Evolutionary conservation across 148 eudicot species (phyloP), one percentile per base, ranked within the genome.

Genomic region (Tetragonia tetragonoides): DNA sequence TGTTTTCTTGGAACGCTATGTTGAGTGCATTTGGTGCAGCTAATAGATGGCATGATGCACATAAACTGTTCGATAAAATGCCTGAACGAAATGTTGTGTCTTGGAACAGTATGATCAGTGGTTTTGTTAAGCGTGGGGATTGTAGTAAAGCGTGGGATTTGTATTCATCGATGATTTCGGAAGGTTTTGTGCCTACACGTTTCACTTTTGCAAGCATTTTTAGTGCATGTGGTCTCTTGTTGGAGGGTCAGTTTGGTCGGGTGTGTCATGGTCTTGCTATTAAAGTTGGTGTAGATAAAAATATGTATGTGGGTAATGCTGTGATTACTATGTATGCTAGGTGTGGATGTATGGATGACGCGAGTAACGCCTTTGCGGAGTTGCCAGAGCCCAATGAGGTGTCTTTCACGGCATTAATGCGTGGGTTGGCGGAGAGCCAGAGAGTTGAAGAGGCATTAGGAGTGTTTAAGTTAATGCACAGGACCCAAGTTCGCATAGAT

Each of bases 381-480:
- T 85, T 91, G 82, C 70, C 75, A 7, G 90, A 85, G 76, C 88
- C 87, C 66, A 93, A 91, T 73, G 94, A 90, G 86, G 91, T 93
- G 76, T 90, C 96, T 56, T 93, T 91, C 78, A 93, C 98, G 5
- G 89, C 93, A 28, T 85, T 91, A 79, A 89, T 91, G 88, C 84
- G 91, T 72, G 90, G 77, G 16, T 82, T 91, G 77, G 86, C 81
- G 17, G 88, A 86, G 62, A 76, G 84, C 51, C 88, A 82, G 57
- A 85, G 80, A 72, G 78, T 84, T 39, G 88, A 87, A 66, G 91
- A 91, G 79, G 94, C 98, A 3, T 76, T 91, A 66, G 71, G 75
- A 41, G 85, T 85, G 86, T 90, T 91, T 80, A 78, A 83, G 75
- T 83, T 76, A 51, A 91, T 93, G 92, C 87, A 78, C 57, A 84